These are phyloP conservation scores for Micromonas commoda DNA, from an alignment of 139 green algal species.

Conservation along the genomic window DNA sequence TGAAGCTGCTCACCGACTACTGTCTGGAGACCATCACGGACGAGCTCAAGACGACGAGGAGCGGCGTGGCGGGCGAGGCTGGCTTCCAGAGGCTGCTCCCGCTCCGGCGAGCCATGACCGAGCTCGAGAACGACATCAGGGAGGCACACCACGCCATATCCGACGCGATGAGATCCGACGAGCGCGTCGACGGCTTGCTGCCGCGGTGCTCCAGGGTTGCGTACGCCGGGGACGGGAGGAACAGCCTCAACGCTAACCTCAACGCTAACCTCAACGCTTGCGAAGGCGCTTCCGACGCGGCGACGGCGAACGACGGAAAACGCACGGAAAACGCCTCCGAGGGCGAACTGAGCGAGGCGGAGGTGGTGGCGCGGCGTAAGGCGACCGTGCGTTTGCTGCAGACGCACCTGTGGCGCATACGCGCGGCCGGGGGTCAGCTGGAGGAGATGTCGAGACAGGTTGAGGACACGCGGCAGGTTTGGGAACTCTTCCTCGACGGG, in stretches of 20 bases:
- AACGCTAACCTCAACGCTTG: no score
- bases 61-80: neutral
- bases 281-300: no score
- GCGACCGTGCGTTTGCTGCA: neutral
- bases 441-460: neutral
- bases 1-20: neutral
- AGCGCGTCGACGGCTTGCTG: neutral
- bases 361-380: neutral
- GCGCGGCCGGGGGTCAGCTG: neutral
- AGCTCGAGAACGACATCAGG: neutral
- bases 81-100: conserved; percentile 11
- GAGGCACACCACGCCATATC: neutral
- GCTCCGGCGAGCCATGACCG: neutral
- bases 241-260: no score
- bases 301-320: no score
- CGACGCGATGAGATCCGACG: neutral
- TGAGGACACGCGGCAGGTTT: neutral
- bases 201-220: neutral
- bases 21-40: neutral
- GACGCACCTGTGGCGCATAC: neutral
- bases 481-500: conserved; percentile 18
- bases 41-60: neutral
- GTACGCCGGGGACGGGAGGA: neutral
- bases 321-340: no score
- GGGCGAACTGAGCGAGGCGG: no score